Percentiles rank a stretch among this genome's conserved stretches.
These are phyloP conservation scores for Sungouiozyma intestinalis DNA, from an alignment of 805 yeast species.

Conservation along the genomic window DNA sequence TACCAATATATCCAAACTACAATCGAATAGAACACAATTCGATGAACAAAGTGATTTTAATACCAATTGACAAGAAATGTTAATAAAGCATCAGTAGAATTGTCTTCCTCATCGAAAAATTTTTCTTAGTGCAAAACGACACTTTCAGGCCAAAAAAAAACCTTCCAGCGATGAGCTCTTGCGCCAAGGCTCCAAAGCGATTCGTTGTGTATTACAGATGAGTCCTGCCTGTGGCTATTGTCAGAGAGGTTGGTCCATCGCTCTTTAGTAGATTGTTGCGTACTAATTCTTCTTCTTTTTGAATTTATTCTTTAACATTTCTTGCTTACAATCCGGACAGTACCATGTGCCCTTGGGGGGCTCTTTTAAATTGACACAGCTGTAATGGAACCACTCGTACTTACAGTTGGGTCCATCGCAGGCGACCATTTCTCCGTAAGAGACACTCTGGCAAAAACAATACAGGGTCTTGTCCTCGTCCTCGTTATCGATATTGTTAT, in stretches of 20 bases:
- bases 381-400: conserved; percentile 93
- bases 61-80: not conserved
- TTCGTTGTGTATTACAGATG: no score
- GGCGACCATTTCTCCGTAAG: conserved; percentile 94
- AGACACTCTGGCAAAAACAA: conserved; percentile 89
- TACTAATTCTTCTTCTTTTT: conserved; percentile 14
- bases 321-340: conserved; percentile 68
- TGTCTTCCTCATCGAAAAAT: not conserved
- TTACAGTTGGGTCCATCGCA: conserved; percentile 87
- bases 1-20: no score
- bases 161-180: no score
- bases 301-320: conserved; percentile 24
- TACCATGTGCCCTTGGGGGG: conserved; percentile 94
- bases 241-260: no score
- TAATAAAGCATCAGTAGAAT: no score
- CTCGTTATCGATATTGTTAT: conserved; percentile 27
- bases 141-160: not conserved
- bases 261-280: no score
- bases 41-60: no score
- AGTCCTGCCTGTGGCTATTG: no score
- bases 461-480: conserved; percentile 63
- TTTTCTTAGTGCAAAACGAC: not conserved
- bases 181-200: no score
- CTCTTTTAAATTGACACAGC: conserved; percentile 78
- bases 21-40: no score